Base-by-base conservation (phyloP, 371 early-diverging fungal species). In the Entomophthora muscae region DNA sequence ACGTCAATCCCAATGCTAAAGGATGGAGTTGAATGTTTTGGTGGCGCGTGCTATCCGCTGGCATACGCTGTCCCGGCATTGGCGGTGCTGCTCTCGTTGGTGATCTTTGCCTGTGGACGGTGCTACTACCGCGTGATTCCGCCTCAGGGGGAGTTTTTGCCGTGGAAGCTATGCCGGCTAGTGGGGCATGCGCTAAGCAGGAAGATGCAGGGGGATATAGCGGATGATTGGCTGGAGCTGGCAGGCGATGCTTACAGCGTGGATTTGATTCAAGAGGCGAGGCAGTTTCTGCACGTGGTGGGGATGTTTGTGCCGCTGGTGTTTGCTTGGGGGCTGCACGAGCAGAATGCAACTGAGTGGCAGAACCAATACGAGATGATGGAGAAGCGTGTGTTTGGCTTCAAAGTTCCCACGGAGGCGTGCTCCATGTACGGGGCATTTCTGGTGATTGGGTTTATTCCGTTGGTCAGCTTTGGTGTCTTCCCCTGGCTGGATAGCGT, bases 281-380 rank as follows among this genome's bases (percentile, higher is more conserved):
- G 65, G 23, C 30, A 53, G 1, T 53, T 65, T 26, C 54, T 26
- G 7, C 51, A 62, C 5, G 33, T 79, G 27, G 61, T 72, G 32
- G 21, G 51, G 13, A 69, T 72, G 27, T 61, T 79, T 29, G 32
- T 74, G 26, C 83, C 78, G 13, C 66, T 74, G 51, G 67, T 71
- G 2, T 68, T 79, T 69, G 77, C 78, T 74, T 80, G 77, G 79
- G 76, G 77, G 74, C 73, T 71, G 26, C 80, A 75, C 69, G 77
- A 78, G 68, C 83, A 82, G 66, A 72, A 75, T 68, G 67, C 67
- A 32, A 70, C 72, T 57, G 70, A 74, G 31, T 62, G 62, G 62
- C 62, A 62, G 27, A 51, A 62, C 21, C 51, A 62, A 1, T 62
- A 62, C 27, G 30, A 70, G 62, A 75, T 78, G 76, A 66, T 64